These are phyloP conservation scores for Alisma plantagoaquatica DNA, from an alignment of 106 monocot species.

Conservation along the genomic window DNA sequence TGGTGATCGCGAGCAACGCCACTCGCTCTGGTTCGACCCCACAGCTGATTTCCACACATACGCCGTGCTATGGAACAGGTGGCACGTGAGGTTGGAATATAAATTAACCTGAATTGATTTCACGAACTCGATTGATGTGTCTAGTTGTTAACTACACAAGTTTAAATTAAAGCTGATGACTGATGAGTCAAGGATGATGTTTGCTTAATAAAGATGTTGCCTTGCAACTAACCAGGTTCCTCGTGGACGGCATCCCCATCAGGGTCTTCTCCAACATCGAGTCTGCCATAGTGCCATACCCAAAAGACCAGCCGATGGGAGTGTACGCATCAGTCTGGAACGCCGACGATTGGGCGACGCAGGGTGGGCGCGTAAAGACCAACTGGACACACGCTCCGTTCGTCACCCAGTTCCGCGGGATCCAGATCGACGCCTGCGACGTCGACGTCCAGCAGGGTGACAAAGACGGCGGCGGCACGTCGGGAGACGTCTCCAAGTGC, in stretches of 20 bases:
- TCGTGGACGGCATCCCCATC: conserved; percentile 4
- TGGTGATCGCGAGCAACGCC: conserved; percentile 7
- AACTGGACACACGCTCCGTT: conserved; percentile 15
- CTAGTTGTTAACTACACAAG: neutral
- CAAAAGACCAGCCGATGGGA: conserved; percentile 14
- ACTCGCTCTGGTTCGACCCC: conserved; percentile 7
- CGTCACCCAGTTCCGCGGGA: conserved; percentile 1
- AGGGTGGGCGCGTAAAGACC: conserved; percentile 16
- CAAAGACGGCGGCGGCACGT: no score
- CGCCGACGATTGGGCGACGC: conserved; percentile 20
- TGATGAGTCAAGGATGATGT: no score
- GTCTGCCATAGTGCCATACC: neutral
- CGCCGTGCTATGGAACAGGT: conserved; percentile 10
- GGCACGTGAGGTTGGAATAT: neutral
- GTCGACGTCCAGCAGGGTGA: no score
- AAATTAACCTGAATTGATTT: neutral
- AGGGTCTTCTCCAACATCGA: conserved; percentile 5
- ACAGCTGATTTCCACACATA: conserved; percentile 8
- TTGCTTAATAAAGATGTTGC: neutral
- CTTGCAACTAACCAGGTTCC: conserved; percentile 3
- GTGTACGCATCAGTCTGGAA: conserved; percentile 14
- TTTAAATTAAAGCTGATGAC: neutral
- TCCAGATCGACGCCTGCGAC: conserved; percentile 11
- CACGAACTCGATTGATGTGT: neutral
- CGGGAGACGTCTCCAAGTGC: neutral